phyloP scores from a whole-genome alignment of 768 basidiomycete genomes.

The Collybia nuda region DNA sequence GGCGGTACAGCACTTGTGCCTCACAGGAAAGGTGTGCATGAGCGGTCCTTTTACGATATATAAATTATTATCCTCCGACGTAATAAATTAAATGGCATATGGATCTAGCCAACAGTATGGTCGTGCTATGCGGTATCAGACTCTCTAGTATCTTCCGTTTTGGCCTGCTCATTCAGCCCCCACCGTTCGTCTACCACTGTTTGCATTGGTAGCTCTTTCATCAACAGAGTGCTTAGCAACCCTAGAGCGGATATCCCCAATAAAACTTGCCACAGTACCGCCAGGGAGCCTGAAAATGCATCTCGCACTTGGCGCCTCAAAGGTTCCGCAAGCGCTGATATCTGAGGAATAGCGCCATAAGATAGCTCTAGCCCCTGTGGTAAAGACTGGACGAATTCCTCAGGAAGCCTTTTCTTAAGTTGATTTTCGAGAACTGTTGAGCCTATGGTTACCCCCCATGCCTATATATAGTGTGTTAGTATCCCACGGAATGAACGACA shows the following conservation, averaged over 20 bases:
- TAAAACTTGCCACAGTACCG: slow-evolving; percentile 9
- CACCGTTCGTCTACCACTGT: not conserved
- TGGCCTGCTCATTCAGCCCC: too few species aligned
- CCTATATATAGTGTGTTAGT: slow-evolving; percentile 19
- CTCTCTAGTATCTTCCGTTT: too few species aligned
- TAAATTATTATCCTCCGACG: too few species aligned
- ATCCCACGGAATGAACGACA: slow-evolving; percentile 32
- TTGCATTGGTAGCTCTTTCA: slow-evolving; percentile 6
- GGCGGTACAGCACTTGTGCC: too few species aligned
- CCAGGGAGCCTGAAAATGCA: slow-evolving; percentile 9
- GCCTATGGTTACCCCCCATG: slow-evolving; percentile 53
- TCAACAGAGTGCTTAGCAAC: slow-evolving; percentile 1
- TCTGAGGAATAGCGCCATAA: slow-evolving; percentile 44
- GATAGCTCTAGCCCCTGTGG: slow-evolving; percentile 38
- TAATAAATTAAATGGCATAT: too few species aligned
- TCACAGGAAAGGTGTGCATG: too few species aligned
- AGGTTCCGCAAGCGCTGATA: slow-evolving; percentile 32
- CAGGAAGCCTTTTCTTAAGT: slow-evolving; percentile 39
- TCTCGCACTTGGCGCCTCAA: slow-evolving; percentile 9
- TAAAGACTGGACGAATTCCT: slow-evolving; percentile 28
- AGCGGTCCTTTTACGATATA: too few species aligned
- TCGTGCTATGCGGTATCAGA: too few species aligned
- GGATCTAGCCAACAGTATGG: too few species aligned
- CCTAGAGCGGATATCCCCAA: slow-evolving; percentile 4
- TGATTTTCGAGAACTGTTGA: slow-evolving; percentile 51